phyloP scores from a whole-genome alignment of 2,329 filamentous ascomycete genomes.

The Tympanopsis confertula region DNA sequence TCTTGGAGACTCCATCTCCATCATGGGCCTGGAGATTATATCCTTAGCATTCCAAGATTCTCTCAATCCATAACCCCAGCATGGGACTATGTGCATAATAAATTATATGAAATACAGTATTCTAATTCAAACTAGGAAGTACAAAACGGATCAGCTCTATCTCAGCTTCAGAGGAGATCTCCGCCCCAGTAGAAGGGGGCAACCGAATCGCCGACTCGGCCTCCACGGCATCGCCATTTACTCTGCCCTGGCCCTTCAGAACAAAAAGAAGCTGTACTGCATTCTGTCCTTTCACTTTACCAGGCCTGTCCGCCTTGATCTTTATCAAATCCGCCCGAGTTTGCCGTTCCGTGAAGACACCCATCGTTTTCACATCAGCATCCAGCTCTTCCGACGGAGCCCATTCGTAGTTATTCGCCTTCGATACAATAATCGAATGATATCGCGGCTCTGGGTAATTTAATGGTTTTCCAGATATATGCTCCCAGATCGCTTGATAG shows the following conservation, averaged over 20 bases:
- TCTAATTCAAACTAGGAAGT: no score
- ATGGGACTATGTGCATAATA: no score
- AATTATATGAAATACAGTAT: no score
- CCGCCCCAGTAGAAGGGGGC: not conserved
- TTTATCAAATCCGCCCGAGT: slow-evolving; percentile 7
- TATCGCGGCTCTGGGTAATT: slow-evolving; percentile 6
- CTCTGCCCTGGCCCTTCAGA: not conserved
- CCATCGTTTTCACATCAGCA: slow-evolving; percentile 5
- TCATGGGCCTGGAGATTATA: no score
- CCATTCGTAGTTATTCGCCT: slow-evolving; percentile 5
- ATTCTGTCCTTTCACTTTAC: not conserved
- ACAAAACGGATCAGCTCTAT: slow-evolving; percentile 2
- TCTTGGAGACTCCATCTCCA: no score
- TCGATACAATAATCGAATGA: slow-evolving; percentile 4
- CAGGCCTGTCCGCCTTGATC: slow-evolving; percentile 1
- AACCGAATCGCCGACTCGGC: not conserved
- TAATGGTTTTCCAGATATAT: slow-evolving; percentile 3
- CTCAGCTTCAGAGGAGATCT: not conserved
- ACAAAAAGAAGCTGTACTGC: slow-evolving; percentile 2
- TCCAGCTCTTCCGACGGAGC: not conserved
- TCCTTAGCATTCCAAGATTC: no score
- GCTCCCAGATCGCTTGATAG: slow-evolving; percentile 7
- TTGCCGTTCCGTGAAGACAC: slow-evolving; percentile 8
- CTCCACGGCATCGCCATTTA: not conserved
- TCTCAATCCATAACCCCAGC: no score